Percentiles rank a stretch among this genome's conserved stretches.
These are phyloP conservation scores for Daucus carota DNA, from an alignment of 129 eudicot species.

Conservation along the genomic window DH1_v3.0 NC_030382.2:34135001-34135500, in stretches of 20 bases:
- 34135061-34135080: not conserved
- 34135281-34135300: constrained; percentile 92
- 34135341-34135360: not conserved
- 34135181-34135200: constrained; percentile 98
- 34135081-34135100: too few relatives aligned
- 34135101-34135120: too few relatives aligned
- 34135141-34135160: not conserved
- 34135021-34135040: not conserved
- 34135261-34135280: constrained; percentile 88
- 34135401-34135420: constrained; percentile 29
- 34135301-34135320: constrained; percentile 69
- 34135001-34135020: constrained; percentile 35
- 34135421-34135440: constrained; percentile 71
- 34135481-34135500: constrained; percentile 88
- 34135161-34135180: constrained; percentile 38
- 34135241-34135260: constrained; percentile 98
- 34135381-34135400: not conserved
- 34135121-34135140: not conserved
- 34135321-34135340: not conserved
- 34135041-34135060: not conserved
- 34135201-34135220: constrained; percentile 68
- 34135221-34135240: constrained; percentile 76
- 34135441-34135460: constrained; percentile 89
- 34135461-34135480: constrained; percentile 97
- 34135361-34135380: not conserved